Evolutionary conservation across 2,329 filamentous ascomycete species (phyloP), one percentile per base, ranked within the genome.

Genomic region (Sporothrix globosa): DNA sequence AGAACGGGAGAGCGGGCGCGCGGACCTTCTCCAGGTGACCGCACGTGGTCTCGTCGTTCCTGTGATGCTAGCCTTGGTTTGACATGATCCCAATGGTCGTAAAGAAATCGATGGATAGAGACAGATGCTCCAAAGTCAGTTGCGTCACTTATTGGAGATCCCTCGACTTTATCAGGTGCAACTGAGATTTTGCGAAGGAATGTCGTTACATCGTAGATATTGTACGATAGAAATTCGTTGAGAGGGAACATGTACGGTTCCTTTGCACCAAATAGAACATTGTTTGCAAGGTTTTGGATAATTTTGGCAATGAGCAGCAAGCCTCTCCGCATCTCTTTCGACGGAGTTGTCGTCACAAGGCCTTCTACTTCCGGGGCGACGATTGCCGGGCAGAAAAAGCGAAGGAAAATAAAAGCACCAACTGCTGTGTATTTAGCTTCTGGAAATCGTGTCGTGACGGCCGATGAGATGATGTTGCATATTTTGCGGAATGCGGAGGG

Each of bases 121-220:
- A 91, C 88, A 72, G 88, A 90, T n/a, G 88, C 90, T 44, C 89
- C 89, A 75, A 91, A 91, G 76, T 91, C 89, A 72, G 89, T 89
- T 1, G 86, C 84, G 70, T 89, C 86, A 3, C 79, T 79, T 52
- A 80, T 77, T 17, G 76, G 73, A 6, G 80, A 77, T 10, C 74
- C 73, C 17, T 87, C 83, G 0, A 83, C 70, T 9, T 79, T 77
- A n/a, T 83, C 81, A 1, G 86, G 84, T 6, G 84, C 81, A 4
- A 89, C 88, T 48, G 89, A 91, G 72, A 91, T 91, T 75, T 90
- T 87, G 34, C 88, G 83, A 39, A 91, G 79, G 74, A 91, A 91
- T 0, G 85, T 86, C 1, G 88, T 91, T 19, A 91, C 87, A 46
- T 84, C 81, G 76, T 89, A 90, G 67, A 91, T 91, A 73, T 91